A percentile compares a stretch with the other conserved stretches of the same genome.
phyloP scores from a whole-genome alignment of 225 moss, liverwort and hornwort genomes.

The Polytrichum formosum region DNA sequence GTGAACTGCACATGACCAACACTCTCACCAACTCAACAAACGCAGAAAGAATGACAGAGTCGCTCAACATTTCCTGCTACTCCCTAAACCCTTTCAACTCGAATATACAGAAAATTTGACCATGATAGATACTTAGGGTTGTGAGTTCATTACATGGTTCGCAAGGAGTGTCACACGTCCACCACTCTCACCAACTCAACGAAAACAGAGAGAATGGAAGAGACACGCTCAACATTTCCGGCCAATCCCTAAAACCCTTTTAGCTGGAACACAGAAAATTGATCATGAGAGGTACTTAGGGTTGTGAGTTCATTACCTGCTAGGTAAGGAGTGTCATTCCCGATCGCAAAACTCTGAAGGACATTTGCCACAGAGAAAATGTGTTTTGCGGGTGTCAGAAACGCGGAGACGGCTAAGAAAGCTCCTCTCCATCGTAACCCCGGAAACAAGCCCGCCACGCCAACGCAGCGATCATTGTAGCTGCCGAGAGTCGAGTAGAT shows the following conservation, averaged over 20 bases:
- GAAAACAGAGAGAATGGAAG: too few species aligned
- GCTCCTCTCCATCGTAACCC: constrained; percentile 72
- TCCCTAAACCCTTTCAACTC: neutral
- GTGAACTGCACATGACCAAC: constrained; percentile 44
- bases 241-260: neutral
- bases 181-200: too few species aligned
- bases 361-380: constrained; percentile 27
- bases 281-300: neutral
- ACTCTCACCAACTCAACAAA: too few species aligned
- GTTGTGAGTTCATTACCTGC: constrained; percentile 29
- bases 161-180: constrained; percentile 16
- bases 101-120: too few species aligned
- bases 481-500: constrained; percentile 24
- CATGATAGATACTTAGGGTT: neutral
- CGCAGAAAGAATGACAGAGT: too few species aligned
- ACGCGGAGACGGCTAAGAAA: constrained; percentile 41
- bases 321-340: constrained; percentile 31
- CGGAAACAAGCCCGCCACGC: constrained; percentile 54
- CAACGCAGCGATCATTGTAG: constrained; percentile 40
- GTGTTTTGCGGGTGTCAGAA: constrained; percentile 34
- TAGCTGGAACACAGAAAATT: too few species aligned
- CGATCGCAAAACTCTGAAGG: constrained; percentile 37
- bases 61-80: too few species aligned
- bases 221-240: too few species aligned
- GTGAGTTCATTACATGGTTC: constrained; percentile 34